Base-by-base conservation (phyloP, 2,329 filamentous ascomycete genomes). In the Microsporum canis region DNA sequence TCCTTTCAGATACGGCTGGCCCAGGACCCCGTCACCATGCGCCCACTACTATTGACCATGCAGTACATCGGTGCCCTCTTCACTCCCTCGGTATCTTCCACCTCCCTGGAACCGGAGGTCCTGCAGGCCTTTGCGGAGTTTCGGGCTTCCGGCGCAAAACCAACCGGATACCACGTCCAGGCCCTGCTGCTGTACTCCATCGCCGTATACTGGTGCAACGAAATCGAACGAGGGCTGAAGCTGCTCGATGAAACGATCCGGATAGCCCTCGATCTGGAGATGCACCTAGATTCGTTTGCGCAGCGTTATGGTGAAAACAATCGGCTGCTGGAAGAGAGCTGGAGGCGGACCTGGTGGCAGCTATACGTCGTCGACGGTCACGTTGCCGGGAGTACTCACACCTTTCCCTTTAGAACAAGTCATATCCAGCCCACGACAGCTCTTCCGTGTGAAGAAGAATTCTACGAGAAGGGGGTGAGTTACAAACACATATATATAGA, bases 351-450 rank as follows among this genome's bases (percentile, higher is more conserved):
- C 5, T 74, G 71, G 71, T 73, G 72, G 71, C 66, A 66, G 64
- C 41, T 73, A 29, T 91, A 86, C 69, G 81, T 88, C 12, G 81
- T 88, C 7, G 89, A 94, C 68, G 88, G 86, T 58, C 87, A 91
- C 79, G 82, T 91, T 64, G 86, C 89, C 1, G 88, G 88, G 3
- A 85, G 66, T 34, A 60, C 67, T n/a, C 67, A 67, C 5, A 69
- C 68, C 2, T 68, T 70, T 33, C 58, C 57, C 8, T 59, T 67
- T 10, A 34, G 63, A 36, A 62, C 68, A 6, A 62, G 62, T 17
- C 45, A 57, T 2, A 56, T 73, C 23, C 62, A 68, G 10, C 59
- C 61, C 1, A 70, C 68, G 0, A 66, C 67, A 3, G 68, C 68
- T 5, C 60, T 74, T 12, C 72, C 72, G 4, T 73, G 72, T 60